phyloP scores from a whole-genome alignment of 768 basidiomycete species.

The Scleroderma citrinum region DNA sequence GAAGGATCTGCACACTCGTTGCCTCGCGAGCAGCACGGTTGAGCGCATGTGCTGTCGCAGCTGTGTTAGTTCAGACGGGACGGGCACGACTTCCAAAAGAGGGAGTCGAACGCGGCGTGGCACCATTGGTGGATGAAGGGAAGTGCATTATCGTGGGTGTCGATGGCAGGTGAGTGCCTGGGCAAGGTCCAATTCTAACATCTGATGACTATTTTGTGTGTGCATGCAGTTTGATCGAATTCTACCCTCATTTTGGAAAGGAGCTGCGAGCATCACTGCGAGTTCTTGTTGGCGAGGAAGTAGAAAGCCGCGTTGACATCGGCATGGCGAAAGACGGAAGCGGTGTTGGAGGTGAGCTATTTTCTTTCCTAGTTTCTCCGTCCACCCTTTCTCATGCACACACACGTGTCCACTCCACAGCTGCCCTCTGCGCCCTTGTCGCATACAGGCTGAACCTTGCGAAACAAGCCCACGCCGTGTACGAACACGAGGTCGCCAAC shows the following conservation, averaged over 20 bases:
- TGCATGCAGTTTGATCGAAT: slow-evolving; percentile 68
- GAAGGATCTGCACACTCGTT: slow-evolving; percentile 74
- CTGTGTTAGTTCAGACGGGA: slow-evolving; percentile 78
- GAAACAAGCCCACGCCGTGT: slow-evolving; percentile 7
- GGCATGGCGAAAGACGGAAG: slow-evolving; percentile 97
- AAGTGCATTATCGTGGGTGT: slow-evolving; percentile 76
- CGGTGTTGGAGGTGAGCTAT: slow-evolving; percentile 86
- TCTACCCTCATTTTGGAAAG: slow-evolving; percentile 83
- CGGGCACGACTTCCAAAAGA: slow-evolving; percentile 48
- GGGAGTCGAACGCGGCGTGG: slow-evolving; percentile 15
- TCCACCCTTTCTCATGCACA: background rate
- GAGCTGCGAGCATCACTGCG: slow-evolving; percentile 69
- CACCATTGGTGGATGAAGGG: slow-evolving; percentile 28
- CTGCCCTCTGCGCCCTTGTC: slow-evolving; percentile 76
- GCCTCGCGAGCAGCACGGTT: slow-evolving; percentile 77
- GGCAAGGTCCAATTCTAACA: too few relatives aligned
- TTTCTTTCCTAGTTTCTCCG: background rate
- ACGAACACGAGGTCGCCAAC: slow-evolving; percentile 2
- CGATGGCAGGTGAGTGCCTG: slow-evolving; percentile 73
- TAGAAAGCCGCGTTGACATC: slow-evolving; percentile 76
- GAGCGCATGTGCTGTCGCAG: slow-evolving; percentile 83
- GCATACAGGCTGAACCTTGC: slow-evolving; percentile 21
- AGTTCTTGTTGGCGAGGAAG: slow-evolving; percentile 70
- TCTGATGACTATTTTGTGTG: background rate
- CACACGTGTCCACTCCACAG: slow-evolving; percentile 32